Percentiles rank a stretch among this genome's conserved stretches.
phyloP scores from a whole-genome alignment of 225 moss, liverwort and hornwort genomes.

The Antitrichia curtipendula region DNA sequence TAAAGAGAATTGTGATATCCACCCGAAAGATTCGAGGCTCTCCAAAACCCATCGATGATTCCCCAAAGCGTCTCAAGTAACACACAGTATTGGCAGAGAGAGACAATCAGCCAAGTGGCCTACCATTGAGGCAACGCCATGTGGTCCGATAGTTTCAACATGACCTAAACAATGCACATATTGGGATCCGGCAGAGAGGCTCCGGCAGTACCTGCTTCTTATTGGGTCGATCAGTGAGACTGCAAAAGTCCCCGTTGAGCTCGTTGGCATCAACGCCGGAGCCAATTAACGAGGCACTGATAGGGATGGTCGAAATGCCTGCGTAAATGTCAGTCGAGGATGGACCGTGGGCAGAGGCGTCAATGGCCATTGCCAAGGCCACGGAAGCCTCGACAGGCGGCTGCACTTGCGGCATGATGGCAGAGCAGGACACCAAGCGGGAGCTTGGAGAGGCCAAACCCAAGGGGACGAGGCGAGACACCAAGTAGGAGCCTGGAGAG shows the following conservation, averaged over 20 bases:
- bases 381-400: not conserved
- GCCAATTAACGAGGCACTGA: conserved; percentile 33
- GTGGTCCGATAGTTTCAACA: not conserved
- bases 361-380: not conserved
- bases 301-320: conserved; percentile 43
- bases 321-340: conserved; percentile 28
- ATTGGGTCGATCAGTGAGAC: conserved; percentile 30
- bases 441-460: not conserved
- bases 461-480: not conserved
- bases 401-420: conserved; percentile 16
- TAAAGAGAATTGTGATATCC: not conserved
- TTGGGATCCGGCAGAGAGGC: not conserved
- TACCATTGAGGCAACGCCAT: not conserved
- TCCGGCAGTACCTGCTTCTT: conserved; percentile 33
- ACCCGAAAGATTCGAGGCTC: not conserved
- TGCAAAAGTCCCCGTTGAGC: conserved; percentile 22
- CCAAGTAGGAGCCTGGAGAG: no score
- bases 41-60: not conserved
- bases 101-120: not conserved
- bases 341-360: not conserved
- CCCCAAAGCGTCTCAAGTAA: not conserved
- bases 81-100: not conserved
- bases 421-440: not conserved
- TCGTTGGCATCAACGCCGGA: conserved; percentile 31
- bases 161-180: not conserved